Evolutionary conservation across 345 rosid species (phyloP).

Genomic region (Salix viminalis): DNA sequence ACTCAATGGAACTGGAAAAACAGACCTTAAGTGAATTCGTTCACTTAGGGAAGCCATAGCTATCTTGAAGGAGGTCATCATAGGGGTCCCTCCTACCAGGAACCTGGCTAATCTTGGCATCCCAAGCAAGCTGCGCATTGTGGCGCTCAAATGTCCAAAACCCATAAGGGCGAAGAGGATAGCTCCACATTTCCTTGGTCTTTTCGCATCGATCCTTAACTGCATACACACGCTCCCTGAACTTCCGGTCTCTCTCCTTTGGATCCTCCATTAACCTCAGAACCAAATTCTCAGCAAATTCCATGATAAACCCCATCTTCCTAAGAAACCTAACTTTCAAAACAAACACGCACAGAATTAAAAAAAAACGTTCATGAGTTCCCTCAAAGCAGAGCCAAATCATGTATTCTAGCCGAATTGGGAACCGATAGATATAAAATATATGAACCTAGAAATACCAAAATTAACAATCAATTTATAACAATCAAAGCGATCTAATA

Average conservation of each 20-base stretch:
- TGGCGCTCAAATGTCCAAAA: slow-evolving; percentile 96
- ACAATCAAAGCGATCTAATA: background rate
- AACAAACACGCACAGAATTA: background rate
- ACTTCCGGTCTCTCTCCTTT: slow-evolving; percentile 74
- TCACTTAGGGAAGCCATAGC: slow-evolving; percentile 27
- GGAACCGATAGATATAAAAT: background rate
- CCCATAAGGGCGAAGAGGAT: slow-evolving; percentile 91
- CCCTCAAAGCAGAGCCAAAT: background rate
- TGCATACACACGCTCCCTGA: slow-evolving; percentile 69
- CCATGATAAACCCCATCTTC: slow-evolving; percentile 82
- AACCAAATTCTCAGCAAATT: slow-evolving; percentile 83
- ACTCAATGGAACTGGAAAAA: background rate
- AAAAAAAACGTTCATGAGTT: background rate
- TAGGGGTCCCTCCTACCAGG: slow-evolving; percentile 94
- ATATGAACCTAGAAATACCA: background rate
- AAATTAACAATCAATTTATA: too few species aligned
- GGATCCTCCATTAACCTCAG: slow-evolving; percentile 96
- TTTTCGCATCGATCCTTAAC: slow-evolving; percentile 70
- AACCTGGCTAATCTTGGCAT: slow-evolving; percentile 93
- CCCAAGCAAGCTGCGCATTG: slow-evolving; percentile 89
- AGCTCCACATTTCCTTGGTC: slow-evolving; percentile 98
- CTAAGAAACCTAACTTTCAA: background rate
- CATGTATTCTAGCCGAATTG: background rate
- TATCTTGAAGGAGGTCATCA: slow-evolving; percentile 71
- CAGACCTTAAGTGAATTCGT: slow-evolving; percentile 19